Percentiles rank a stretch among this genome's conserved stretches.
Evolutionary conservation across 176 grass and related monocot species (phyloP).

Genomic region (Zea mays): DNA sequence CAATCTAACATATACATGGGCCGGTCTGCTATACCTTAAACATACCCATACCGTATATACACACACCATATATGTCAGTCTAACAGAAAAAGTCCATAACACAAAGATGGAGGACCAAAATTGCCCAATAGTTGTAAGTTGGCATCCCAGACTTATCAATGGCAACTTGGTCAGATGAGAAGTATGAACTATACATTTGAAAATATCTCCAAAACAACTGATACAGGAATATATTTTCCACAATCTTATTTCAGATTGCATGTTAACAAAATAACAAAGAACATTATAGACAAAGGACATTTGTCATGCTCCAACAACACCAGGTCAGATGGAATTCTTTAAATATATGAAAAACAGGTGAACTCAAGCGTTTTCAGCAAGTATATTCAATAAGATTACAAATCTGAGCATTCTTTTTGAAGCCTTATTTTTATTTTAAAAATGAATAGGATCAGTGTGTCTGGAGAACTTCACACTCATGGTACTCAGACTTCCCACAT

Average conservation of each 20-base stretch:
- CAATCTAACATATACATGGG: no score
- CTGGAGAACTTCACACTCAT: neutral
- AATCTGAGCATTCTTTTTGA: no score
- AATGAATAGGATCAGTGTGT: neutral
- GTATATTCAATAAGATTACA: neutral
- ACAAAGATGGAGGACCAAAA: neutral
- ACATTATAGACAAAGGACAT: neutral
- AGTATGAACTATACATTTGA: neutral
- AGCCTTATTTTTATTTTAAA: neutral
- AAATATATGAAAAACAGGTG: neutral
- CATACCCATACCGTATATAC: no score
- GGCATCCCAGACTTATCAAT: neutral
- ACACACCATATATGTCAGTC: no score
- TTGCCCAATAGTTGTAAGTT: neutral
- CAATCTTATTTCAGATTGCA: neutral
- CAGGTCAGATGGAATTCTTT: neutral
- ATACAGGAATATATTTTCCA: neutral
- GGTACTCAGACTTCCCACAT: constrained; percentile 7
- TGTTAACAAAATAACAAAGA: neutral
- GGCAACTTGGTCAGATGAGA: neutral
- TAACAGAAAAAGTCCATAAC: no score
- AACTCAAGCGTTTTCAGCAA: neutral
- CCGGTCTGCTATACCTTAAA: no score
- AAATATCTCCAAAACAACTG: neutral
- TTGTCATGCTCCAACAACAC: neutral